Evolutionary conservation across 495 filamentous ascomycete species (phyloP), one percentile per base, ranked within the genome.

Genomic region (Apodospora peruviana): DNA sequence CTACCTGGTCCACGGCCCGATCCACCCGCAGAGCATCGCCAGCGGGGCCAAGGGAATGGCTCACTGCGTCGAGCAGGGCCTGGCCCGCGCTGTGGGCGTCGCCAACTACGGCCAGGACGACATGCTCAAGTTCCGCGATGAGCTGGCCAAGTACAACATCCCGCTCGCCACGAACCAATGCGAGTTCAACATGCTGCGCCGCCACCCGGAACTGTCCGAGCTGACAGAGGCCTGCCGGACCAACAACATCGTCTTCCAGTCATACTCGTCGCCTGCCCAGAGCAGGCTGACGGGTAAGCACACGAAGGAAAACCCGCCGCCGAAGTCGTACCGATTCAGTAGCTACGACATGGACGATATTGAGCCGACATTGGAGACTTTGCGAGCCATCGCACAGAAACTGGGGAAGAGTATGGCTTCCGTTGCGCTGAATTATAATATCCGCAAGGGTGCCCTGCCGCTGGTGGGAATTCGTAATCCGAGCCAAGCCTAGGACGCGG

Each of bases 401-500:
- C 53, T 50, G 8, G 56, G 48, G 0, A 58, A 64, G 7, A 44
- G 51, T 22, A 50, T 67, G 7, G 50, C 69, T 0, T 65, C 64
- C 7, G 65, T 72, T 4, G 70, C 70, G 34, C 46, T 73, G 19
- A 74, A 74, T 34, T 76, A 69, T 39, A 68, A 66, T 22, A 57
- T 74, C 38, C 35, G 23, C 22, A 40, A 40, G 18, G 37, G 37
- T 5, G 37, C 37, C 17, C 9, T 40, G 5, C 37, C 37, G 8
- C 5, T 40, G 8, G 37, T 40, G 5, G 37, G 37, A n/a, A 40
- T 40, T n/a, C 37, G 37, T 5, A 40, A n/a, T n/a, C 17, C 17
- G 11, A n/a, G 7, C 5, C 37, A 40, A n/a, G 37, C 37, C 5
- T 7, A 18, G 18, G 9, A 40, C 5, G 37, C 37, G 5, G 37